A percentile compares a stretch with the other conserved stretches of the same genome.
These are phyloP conservation scores for Aspergillus sp. DNA, from an alignment of 2,329 filamentous ascomycete genomes.

Conservation along the genomic window DNA sequence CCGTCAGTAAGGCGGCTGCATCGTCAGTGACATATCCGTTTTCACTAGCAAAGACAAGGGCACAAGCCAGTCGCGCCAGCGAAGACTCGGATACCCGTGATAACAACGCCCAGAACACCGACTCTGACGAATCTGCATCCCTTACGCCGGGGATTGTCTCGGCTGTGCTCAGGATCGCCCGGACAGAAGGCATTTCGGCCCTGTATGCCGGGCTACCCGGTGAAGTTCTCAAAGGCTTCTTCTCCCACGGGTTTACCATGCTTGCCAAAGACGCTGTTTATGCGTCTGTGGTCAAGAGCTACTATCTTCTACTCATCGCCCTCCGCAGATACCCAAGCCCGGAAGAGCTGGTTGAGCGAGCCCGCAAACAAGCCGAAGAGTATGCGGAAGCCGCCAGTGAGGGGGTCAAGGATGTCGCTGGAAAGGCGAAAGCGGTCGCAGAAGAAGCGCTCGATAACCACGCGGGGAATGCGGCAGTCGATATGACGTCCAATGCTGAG, in stretches of 20 bases:
- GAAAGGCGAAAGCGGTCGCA: slow-evolving; percentile 19
- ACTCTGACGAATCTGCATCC: slow-evolving; percentile 6
- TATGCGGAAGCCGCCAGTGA: slow-evolving; percentile 33
- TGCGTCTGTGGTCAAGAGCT: slow-evolving; percentile 59
- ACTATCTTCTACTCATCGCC: slow-evolving; percentile 53
- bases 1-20: slow-evolving; percentile 67
- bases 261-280: slow-evolving; percentile 73
- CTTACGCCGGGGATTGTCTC: slow-evolving; percentile 49
- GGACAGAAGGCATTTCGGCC: slow-evolving; percentile 56
- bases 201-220: slow-evolving; percentile 68
- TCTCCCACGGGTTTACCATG: slow-evolving; percentile 81
- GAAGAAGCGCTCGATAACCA: slow-evolving; percentile 15
- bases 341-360: slow-evolving; percentile 30
- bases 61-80: slow-evolving; percentile 46
- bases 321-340: slow-evolving; percentile 37
- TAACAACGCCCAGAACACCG: slow-evolving; percentile 10
- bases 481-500: slow-evolving; percentile 21
- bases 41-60: slow-evolving; percentile 70
- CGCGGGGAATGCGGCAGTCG: slow-evolving; percentile 16
- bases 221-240: slow-evolving; percentile 73
- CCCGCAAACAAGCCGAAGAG: slow-evolving; percentile 32
- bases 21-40: slow-evolving; percentile 75
- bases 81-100: slow-evolving; percentile 4
- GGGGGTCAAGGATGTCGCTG: slow-evolving; percentile 26
- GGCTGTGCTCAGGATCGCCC: slow-evolving; percentile 49